phyloP scores from a whole-genome alignment of 2,329 filamentous ascomycete genomes.

The Tolypocladium pustulatum region DNA sequence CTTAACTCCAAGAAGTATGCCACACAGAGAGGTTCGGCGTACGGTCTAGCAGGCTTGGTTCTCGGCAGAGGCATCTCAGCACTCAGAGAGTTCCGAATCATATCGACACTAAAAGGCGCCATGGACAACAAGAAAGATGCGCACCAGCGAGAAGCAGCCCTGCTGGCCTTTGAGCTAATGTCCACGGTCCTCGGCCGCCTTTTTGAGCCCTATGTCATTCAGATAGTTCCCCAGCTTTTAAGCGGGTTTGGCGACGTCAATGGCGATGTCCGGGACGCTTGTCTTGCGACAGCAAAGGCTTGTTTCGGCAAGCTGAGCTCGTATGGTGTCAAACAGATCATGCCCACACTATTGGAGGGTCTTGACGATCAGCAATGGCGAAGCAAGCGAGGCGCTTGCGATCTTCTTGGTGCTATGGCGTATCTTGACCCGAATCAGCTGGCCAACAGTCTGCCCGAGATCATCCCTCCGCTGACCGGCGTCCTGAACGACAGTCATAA shows the following conservation, averaged over 20 bases:
- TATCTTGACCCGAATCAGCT: constrained; percentile 95
- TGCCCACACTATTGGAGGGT: constrained; percentile 83
- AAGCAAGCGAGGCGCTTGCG: constrained; percentile 96
- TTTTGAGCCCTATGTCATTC: constrained; percentile 95
- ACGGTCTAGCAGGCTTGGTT: constrained; percentile 84
- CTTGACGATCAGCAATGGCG: constrained; percentile 95
- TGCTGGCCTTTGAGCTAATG: constrained; percentile 84
- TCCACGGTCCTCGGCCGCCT: constrained; percentile 75
- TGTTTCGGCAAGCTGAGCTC: constrained; percentile 91
- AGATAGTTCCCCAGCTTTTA: constrained; percentile 85
- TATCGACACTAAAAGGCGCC: constrained; percentile 69
- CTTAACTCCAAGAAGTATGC: constrained; percentile 85
- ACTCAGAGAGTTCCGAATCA: constrained; percentile 74
- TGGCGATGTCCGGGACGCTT: constrained; percentile 83
- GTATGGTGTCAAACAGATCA: constrained; percentile 87
- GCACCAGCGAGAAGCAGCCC: constrained; percentile 77
- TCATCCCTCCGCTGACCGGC: constrained; percentile 88
- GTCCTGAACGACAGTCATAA: constrained; percentile 98
- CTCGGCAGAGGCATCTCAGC: constrained; percentile 76
- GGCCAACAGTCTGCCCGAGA: constrained; percentile 83
- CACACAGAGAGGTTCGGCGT: constrained; percentile 84
- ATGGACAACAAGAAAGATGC: constrained; percentile 93
- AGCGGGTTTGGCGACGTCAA: constrained; percentile 82
- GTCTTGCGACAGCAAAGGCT: constrained; percentile 84
- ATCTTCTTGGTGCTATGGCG: constrained; percentile 94